Conservation (phyloP, 202 grass and related monocot genomes). For the Miscanthus sacchariflorus region DNA sequence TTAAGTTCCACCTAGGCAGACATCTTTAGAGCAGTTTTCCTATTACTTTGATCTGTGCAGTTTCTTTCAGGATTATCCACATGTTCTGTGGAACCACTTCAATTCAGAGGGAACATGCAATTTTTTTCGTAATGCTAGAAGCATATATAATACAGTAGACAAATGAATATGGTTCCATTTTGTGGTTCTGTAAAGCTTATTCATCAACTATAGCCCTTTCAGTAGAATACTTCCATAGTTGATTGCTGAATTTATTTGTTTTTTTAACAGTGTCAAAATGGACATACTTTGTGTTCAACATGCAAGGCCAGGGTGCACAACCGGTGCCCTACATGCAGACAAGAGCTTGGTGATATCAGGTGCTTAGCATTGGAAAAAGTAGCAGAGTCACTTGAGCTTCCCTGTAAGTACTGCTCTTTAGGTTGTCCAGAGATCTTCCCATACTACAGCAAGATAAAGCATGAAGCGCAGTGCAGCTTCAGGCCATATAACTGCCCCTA, state of each 20-base stretch:
- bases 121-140: slow-evolving; percentile 1
- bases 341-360: slow-evolving; percentile 94
- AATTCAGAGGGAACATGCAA: background rate
- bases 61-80: background rate
- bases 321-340: slow-evolving; percentile 90
- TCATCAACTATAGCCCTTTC: slow-evolving; percentile 18
- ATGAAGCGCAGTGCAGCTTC: slow-evolving; percentile 82
- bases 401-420: slow-evolving; percentile 88
- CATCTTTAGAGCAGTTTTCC: background rate
- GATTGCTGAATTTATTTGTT: slow-evolving; percentile 33
- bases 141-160: slow-evolving; percentile 17
- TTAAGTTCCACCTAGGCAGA: background rate
- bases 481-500: slow-evolving; percentile 95
- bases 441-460: slow-evolving; percentile 94
- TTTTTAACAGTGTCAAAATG: slow-evolving; percentile 86
- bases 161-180: background rate
- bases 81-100: slow-evolving; percentile 23
- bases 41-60: background rate
- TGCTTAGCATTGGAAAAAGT: slow-evolving; percentile 97
- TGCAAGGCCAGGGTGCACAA: slow-evolving; percentile 93
- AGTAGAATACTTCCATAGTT: slow-evolving; percentile 17
- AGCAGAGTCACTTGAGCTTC: slow-evolving; percentile 86
- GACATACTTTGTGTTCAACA: slow-evolving; percentile 90
- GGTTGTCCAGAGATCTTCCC: slow-evolving; percentile 89
- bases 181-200: slow-evolving; percentile 25